A percentile compares a stretch with the other conserved stretches of the same genome.
These are phyloP conservation scores for Gynochthodes officinalis DNA, from an alignment of 257 asterid genomes.

Conservation along the genomic window DNA sequence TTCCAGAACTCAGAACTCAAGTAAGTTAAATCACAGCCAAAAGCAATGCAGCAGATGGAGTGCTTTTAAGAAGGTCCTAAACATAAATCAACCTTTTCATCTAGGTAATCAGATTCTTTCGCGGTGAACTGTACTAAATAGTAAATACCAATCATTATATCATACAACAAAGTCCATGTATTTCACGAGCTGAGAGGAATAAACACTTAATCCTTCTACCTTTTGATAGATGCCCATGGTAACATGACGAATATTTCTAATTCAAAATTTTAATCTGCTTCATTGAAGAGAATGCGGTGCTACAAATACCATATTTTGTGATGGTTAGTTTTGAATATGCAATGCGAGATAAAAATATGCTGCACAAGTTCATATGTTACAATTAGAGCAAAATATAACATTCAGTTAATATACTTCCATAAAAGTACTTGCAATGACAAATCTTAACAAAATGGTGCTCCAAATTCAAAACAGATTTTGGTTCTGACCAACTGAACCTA, in stretches of 20 bases:
- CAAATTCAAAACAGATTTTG: neutral
- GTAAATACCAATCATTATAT: neutral
- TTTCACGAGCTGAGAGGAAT: neutral
- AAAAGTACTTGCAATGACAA: neutral
- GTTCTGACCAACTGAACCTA: no score
- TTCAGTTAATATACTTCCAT: neutral
- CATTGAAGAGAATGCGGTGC: neutral
- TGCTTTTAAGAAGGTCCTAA: neutral
- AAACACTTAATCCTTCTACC: neutral
- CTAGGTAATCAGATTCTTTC: neutral
- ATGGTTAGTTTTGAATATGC: neutral
- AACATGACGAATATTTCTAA: neutral
- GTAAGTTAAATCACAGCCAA: neutral
- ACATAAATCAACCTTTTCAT: neutral
- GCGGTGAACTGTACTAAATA: neutral
- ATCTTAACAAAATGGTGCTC: neutral
- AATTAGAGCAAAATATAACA: neutral
- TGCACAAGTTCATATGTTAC: neutral
- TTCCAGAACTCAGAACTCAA: no score
- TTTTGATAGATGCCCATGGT: neutral
- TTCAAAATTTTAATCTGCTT: neutral
- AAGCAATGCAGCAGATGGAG: neutral
- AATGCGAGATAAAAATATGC: neutral
- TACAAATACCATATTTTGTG: neutral
- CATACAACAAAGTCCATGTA: neutral